phyloP scores from a whole-genome alignment of 345 rosid genomes.

The Raphanus raphanistrum region DNA sequence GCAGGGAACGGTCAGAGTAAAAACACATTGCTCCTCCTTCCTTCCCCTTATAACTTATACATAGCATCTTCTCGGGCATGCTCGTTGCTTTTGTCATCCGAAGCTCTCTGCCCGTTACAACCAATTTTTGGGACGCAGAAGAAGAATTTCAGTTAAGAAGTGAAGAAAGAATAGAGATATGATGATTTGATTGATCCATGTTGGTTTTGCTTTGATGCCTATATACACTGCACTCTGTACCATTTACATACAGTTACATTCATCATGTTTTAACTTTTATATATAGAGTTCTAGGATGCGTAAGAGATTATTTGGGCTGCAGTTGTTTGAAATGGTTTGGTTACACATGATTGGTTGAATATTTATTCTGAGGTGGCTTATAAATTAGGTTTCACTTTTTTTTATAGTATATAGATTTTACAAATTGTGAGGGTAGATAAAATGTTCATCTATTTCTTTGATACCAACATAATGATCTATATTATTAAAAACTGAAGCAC shows the following conservation, averaged over 20 bases:
- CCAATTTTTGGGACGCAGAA: slow-evolving; percentile 37
- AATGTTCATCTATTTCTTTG: no score
- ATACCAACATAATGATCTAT: no score
- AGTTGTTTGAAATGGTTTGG: no score
- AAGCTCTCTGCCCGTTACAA: slow-evolving; percentile 39
- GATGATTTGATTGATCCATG: slow-evolving; percentile 35
- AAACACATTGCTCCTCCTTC: not conserved
- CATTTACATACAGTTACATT: slow-evolving; percentile 25
- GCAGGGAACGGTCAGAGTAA: slow-evolving; percentile 80
- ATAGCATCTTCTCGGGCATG: slow-evolving; percentile 38
- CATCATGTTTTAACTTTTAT: slow-evolving; percentile 24
- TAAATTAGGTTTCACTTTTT: no score
- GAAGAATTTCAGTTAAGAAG: slow-evolving; percentile 6
- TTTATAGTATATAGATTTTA: no score
- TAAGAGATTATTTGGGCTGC: no score
- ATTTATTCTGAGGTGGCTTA: no score
- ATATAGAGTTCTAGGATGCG: no score
- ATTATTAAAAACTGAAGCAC: no score
- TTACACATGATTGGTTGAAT: no score
- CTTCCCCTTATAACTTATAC: slow-evolving; percentile 1
- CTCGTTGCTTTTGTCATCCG: slow-evolving; percentile 39
- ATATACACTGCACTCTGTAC: slow-evolving; percentile 24
- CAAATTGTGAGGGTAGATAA: no score
- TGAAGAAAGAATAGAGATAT: slow-evolving; percentile 18
- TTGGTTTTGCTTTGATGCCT: slow-evolving; percentile 28